Evolutionary conservation across 768 basidiomycete species (phyloP).

Genomic region (Phanerochaete carnosa): DNA sequence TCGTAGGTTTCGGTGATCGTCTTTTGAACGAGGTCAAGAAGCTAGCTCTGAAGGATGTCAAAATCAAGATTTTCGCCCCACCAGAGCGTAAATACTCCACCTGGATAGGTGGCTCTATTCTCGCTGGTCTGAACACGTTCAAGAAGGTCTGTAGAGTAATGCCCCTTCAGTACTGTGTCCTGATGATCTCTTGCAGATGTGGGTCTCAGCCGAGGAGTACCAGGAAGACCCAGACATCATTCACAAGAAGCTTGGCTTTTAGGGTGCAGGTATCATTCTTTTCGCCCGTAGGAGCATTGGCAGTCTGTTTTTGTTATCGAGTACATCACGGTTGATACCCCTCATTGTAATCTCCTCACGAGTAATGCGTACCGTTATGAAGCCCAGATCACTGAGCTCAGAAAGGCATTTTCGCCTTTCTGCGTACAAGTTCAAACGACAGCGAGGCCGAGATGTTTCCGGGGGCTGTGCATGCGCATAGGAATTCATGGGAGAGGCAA

Average conservation of each 20-base stretch:
- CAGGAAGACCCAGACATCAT: slow-evolving; percentile 99
- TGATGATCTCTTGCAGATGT: slow-evolving; percentile 65
- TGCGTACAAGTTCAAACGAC: background rate
- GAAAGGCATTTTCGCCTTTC: background rate
- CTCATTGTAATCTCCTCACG: background rate
- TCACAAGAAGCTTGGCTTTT: slow-evolving; percentile 92
- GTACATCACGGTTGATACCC: slow-evolving; percentile 2
- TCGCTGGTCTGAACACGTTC: slow-evolving; percentile 95
- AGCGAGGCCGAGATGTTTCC: background rate
- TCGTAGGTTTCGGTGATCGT: slow-evolving; percentile 86
- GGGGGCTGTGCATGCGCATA: slow-evolving; percentile 29
- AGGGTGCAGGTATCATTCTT: slow-evolving; percentile 11
- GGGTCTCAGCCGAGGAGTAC: slow-evolving; percentile 99
- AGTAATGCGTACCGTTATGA: background rate
- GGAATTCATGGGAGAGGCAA: slow-evolving; percentile 26
- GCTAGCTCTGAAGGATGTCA: slow-evolving; percentile 90
- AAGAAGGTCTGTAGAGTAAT: slow-evolving; percentile 67
- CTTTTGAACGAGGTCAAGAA: slow-evolving; percentile 96
- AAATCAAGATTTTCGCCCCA: slow-evolving; percentile 98
- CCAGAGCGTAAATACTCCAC: slow-evolving; percentile 99
- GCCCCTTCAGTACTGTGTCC: background rate
- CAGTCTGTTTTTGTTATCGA: background rate
- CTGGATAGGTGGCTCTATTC: slow-evolving; percentile 96
- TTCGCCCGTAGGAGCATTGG: background rate
- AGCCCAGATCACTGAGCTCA: background rate